Evolutionary conservation across 768 basidiomycete species (phyloP).

Genomic region (Russula emetica): DNA sequence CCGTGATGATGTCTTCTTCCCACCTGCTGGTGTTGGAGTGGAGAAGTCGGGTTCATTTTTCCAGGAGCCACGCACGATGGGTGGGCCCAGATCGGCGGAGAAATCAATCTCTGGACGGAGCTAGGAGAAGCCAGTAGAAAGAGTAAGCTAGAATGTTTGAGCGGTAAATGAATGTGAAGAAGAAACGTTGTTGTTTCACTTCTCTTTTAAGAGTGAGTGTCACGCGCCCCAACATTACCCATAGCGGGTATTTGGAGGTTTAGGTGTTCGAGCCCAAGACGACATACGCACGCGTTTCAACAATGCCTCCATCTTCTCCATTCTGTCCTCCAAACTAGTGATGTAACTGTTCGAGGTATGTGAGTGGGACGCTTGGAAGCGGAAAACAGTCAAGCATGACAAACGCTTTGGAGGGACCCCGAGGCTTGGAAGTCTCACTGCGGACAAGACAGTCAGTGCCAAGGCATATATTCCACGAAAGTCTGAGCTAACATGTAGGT

Average conservation of each 20-base stretch:
- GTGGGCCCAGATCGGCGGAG: slow-evolving; percentile 57
- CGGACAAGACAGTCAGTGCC: slow-evolving; percentile 1
- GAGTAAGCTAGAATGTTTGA: not conserved
- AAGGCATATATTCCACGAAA: not conserved
- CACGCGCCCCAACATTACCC: not conserved
- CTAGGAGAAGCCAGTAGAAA: slow-evolving; percentile 35
- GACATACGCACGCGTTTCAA: slow-evolving; percentile 36
- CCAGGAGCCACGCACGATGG: slow-evolving; percentile 63
- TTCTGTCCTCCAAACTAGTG: slow-evolving; percentile 36
- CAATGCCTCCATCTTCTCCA: slow-evolving; percentile 38
- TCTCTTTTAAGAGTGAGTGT: not conserved
- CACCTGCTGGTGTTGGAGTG: slow-evolving; percentile 1
- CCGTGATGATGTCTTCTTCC: slow-evolving; percentile 5
- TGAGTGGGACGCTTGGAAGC: slow-evolving; percentile 1
- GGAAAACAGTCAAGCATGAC: slow-evolving; percentile 23
- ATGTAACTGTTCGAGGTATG: slow-evolving; percentile 32
- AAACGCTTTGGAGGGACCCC: slow-evolving; percentile 41
- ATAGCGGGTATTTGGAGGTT: not conserved
- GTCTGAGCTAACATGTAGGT: slow-evolving; percentile 34
- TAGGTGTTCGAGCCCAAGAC: not conserved
- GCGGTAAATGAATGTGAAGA: slow-evolving; percentile 31
- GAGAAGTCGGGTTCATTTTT: slow-evolving; percentile 34
- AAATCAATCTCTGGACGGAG: slow-evolving; percentile 61
- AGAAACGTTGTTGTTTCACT: slow-evolving; percentile 11
- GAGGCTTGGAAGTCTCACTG: slow-evolving; percentile 38